Evolutionary conservation across 176 grass and related monocot genomes (phyloP), one percentile per base, ranked within the genome.

Genomic region (Oryza meyeriana): DNA sequence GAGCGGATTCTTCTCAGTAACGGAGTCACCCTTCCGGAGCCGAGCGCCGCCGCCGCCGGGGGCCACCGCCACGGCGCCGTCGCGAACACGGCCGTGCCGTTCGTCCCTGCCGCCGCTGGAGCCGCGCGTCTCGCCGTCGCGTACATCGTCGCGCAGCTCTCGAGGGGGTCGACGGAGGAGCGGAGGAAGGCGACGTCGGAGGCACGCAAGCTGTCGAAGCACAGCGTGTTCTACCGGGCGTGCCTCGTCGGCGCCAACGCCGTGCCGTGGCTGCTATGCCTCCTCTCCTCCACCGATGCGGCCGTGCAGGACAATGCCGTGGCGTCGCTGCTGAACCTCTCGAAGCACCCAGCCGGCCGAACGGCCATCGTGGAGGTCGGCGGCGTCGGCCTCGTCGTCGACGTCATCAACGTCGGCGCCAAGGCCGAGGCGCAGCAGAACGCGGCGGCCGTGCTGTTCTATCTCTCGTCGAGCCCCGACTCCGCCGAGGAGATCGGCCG

Each of bases 371-470:
- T 92, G 38, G 80, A 91, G 48, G 82, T 87, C 1, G 93, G 91
- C 3, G 90, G 93, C 31, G 75, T 95, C 32, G 84, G 87, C 61
- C 90, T 93, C 20, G 84, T 99, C 29, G 84, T 93, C 14, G 96
- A 99, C 83, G 63, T 91, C 34, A 83, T 99, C 29, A 91, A 89
- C 59, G 42, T 79, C 14, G 93, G 87, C 20, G 71, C 83, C 57
- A 88, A 84, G 61, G 40, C 68, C 13, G 89, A 93, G 63, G 72
- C 89, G 36, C 61, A 72, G 82, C 91, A 99, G 77, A 95, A 95
- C 81, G 96, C 96, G 12, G 93, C 74, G 22, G 93, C 91, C 59
- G 83, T 99, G 0, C 66, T 99, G 18, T 99, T 95, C 91, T 95
- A 95, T 72, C 88, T 99, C 28, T 86, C 96, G 20, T 90, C 91